Evolutionary conservation across 495 filamentous ascomycete species (phyloP).

Genomic region (Tuber melanosporum): DNA sequence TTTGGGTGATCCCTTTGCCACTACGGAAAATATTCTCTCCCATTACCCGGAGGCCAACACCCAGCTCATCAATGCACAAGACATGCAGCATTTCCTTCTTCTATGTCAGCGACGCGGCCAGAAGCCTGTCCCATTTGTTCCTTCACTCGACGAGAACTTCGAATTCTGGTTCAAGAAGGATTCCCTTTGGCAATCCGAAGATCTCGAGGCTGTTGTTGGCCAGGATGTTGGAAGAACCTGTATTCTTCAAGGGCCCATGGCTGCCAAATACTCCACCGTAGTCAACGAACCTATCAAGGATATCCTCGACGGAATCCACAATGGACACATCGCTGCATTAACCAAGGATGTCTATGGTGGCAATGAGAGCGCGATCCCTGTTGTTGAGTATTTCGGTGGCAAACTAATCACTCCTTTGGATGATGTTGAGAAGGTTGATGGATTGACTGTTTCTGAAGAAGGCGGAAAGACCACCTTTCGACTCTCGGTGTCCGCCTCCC

Average conservation of each 20-base stretch:
- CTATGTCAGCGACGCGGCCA: conserved; percentile 90
- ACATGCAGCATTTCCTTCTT: conserved; percentile 89
- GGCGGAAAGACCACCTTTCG: conserved; percentile 70
- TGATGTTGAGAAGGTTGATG: conserved; percentile 61
- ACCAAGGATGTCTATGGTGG: conserved; percentile 72
- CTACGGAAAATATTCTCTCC: conserved; percentile 69
- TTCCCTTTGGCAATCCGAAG: conserved; percentile 98
- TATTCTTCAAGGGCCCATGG: conserved; percentile 92
- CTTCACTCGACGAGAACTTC: conserved; percentile 85
- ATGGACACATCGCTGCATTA: conserved; percentile 72
- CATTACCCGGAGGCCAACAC: conserved; percentile 76
- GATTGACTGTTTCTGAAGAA: conserved; percentile 70
- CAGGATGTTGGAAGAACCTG: conserved; percentile 92
- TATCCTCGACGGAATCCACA: conserved; percentile 83
- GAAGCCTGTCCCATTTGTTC: conserved; percentile 95
- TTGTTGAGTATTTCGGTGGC: conserved; percentile 91
- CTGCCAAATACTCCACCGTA: conserved; percentile 77
- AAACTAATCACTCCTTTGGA: conserved; percentile 59
- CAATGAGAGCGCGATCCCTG: conserved; percentile 66
- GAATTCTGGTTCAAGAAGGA: conserved; percentile 99
- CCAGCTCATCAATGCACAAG: conserved; percentile 94
- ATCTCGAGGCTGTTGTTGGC: conserved; percentile 87
- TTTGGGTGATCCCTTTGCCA: conserved; percentile 70
- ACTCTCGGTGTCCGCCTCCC: conserved; percentile 61
- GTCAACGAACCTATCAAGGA: conserved; percentile 90